Evolutionary conservation across 192 early-diverging fungal genomes (phyloP).

Genomic region (Thamnidium elegans): DNA sequence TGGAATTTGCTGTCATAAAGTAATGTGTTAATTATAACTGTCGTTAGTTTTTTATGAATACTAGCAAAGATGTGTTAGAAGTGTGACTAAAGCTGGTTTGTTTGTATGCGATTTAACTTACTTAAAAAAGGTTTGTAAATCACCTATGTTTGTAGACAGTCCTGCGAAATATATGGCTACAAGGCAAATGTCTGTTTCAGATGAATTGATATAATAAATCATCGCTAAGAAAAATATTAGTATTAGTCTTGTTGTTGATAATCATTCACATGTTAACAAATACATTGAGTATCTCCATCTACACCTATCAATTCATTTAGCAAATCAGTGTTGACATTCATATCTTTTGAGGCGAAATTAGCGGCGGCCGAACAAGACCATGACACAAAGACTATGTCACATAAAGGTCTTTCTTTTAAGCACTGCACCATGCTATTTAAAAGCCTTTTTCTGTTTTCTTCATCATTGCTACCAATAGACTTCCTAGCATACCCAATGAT

Average conservation of each 20-base stretch:
- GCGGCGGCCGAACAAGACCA: constrained; percentile 7
- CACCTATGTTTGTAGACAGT: constrained; percentile 7
- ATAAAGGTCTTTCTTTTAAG: constrained; percentile 2
- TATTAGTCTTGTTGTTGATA: constrained; percentile 11
- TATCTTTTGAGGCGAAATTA: constrained; percentile 9
- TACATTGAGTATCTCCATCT: constrained; percentile 14
- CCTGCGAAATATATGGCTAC: constrained; percentile 15
- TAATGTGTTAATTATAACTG: constrained; percentile 3
- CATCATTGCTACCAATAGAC: no score
- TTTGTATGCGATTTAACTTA: constrained; percentile 10
- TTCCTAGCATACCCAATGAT: no score
- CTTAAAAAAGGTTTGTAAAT: constrained; percentile 11
- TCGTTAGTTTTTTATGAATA: constrained; percentile 6
- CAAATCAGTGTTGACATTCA: constrained; percentile 11
- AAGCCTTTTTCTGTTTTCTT: neutral
- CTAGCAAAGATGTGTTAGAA: constrained; percentile 6
- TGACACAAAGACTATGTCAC: constrained; percentile 13
- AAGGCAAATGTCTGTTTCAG: constrained; percentile 10
- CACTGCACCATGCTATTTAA: no score
- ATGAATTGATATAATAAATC: constrained; percentile 17
- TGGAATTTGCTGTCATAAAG: constrained; percentile 1
- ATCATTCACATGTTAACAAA: constrained; percentile 4
- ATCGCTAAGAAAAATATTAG: constrained; percentile 5
- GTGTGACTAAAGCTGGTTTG: constrained; percentile 10
- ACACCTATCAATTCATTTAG: constrained; percentile 13